Base-by-base conservation (phyloP, 1,139 yeast species). In the Suhomyces taliae region DNA sequence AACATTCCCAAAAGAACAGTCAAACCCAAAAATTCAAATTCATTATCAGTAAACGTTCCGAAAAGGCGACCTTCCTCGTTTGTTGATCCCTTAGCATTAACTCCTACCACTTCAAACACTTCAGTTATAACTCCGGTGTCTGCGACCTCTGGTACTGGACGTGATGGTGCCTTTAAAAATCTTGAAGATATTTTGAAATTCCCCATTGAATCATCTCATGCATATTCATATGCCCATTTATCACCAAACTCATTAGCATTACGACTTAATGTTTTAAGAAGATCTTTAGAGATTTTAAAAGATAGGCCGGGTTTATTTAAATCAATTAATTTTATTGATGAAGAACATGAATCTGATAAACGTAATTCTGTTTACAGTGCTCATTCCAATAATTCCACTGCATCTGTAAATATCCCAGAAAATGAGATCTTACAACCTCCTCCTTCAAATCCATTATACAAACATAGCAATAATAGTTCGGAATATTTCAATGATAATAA, bases 241-340 rank as follows among this genome's bases (percentile, higher is more conserved):
- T 85, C 95, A 5, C 93, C 90, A 19, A 86, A 87, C 58, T 85
- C 95, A 1, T 66, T 89, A 48, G 89, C 95, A 0, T 79, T 88
- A 45, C 70, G 96, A 47, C 69, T 89, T 51, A 84, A 85, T 50
- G 90, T 88, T 15, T 70, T 89, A 57, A 87, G 84, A 58, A 70
- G 95, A 52, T 85, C 95, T 7, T 67, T 89, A 43, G 90, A 88
- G 61, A 86, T 88, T 40, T 65, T 87, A 39, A 67, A 81, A 48
- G 90, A 84, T 45, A 68, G 86, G 41, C 88, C 88, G 0, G 81
- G 74, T 39, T 66, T 82, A 57, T 64, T 81, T 51, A 65, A 62
- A 26, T 56, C 66, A 5, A 52, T 67, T 39, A 62, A 59, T 37
- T 27, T 39, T 29, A 37, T 33, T 14, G 27, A 42, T 9, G 41